Evolutionary conservation across 208 protist species (phyloP), one percentile per base, ranked within the genome.

Genomic region (Leishmania turanica): DNA sequence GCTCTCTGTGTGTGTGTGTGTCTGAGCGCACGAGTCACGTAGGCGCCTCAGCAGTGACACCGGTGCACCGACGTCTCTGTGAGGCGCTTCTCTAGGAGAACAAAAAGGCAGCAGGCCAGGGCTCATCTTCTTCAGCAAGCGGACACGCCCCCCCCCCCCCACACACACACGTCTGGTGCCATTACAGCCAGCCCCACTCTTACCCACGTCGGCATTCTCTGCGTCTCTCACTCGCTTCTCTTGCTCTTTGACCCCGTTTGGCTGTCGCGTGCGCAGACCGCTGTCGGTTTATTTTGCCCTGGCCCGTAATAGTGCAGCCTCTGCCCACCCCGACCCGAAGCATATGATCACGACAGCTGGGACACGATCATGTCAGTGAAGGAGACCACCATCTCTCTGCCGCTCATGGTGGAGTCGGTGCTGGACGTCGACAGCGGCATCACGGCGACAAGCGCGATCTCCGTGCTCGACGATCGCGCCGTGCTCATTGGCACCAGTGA

Each of bases 401-500:
- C 51, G 11, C 69, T 70, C 53, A 27, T 79, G 8, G 74, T 77
- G 15, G 77, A 51, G 49, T 72, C 78, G 40, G 78, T 75, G 13
- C 66, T 86, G 64, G 78, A 82, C 53, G 62, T n/a, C 40, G 24
- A 70, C n/a, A 79, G 37, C 47, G 71, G 45, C 17, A n/a, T 79
- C 47, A 79, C 73, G 13, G 82, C 78, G 37, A 86, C 82, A 45
- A 69, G 78, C 21, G 21, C 70, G 40, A 40, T 78, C 17, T 54
- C 78, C n/a, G 21, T 88, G 24, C 42, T 83, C 3, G 58, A 75
- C 42, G 49, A 51, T 56, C 56, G 51, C 4, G 75, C 75, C 19
- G 62, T 75, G 5, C 53, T 85, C 34, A 79, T 85, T 47, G 82
- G 82, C 56, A 85, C 82, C 47, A 82, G 58, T 49, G 42, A 72